Evolutionary conservation across 495 filamentous ascomycete species (phyloP), one percentile per base, ranked within the genome.

Genomic region (Hypoxylon perforatum): DNA sequence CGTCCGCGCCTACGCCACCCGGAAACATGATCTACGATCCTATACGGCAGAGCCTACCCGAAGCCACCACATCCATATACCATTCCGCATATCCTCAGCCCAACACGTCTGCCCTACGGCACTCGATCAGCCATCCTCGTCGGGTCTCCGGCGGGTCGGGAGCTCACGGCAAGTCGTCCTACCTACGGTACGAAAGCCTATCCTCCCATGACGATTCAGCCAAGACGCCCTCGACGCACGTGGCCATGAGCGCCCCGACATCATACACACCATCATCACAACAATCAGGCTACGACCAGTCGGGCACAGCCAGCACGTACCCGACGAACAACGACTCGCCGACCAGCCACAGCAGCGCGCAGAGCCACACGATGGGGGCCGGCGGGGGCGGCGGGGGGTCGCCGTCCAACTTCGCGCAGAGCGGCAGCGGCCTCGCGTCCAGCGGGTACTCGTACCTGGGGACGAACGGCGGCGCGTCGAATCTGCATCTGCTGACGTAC

Each of bases 1-100:
- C 66, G 22, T 79, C 69, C 25, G 81, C 75, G 9, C 71, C 68
- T 67, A 84, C 69, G 42, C 85, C 71, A 5, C 80, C 76, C 53
- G 83, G 79, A 51, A 83, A 80, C 73, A 84, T 78, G 78, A 78
- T 76, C 25, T 88, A 77, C 53, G 84, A 85, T 38, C 82, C 84
- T 1, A 84, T 85, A 41, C 75, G 82, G 12, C 77, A 80, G 56
- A 81, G 79, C 48, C 73, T 83, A 3, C 81, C 81, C 0, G 82
- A 84, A 12, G 44, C 75, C 0, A 69, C 76, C 7, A 18, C 65
- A 12, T 57, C 75, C 42, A 80, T 83, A 60, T 81, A 78, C 48
- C 80, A 79, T 3, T 70, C 81, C 6, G 73, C 77, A 15, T 82
- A 83, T 52, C 80, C 78, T 1, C 78, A 84, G 42, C 75, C 80